Percentiles rank a stretch among this genome's conserved stretches.
These are phyloP conservation scores for Corymbia calophylla DNA, from an alignment of 441 rosid species.

Conservation along the genomic window DNA sequence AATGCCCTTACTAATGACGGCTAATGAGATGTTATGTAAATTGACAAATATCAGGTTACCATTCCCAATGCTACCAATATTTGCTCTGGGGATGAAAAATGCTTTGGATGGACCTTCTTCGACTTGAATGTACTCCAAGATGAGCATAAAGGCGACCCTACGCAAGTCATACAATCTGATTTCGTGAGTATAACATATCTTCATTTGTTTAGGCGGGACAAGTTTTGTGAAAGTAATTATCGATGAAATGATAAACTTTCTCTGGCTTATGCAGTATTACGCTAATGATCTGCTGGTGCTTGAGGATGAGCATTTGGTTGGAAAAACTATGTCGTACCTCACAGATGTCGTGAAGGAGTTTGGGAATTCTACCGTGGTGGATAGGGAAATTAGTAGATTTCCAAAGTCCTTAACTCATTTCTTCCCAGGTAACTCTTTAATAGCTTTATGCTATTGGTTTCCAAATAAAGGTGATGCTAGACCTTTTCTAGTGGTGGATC, in stretches of 20 bases:
- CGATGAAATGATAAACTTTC: not conserved
- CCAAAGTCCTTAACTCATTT: constrained; percentile 46
- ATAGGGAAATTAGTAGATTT: constrained; percentile 31
- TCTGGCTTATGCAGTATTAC: constrained; percentile 28
- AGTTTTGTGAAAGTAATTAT: not conserved
- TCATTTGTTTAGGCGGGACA: not conserved
- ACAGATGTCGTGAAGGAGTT: constrained; percentile 32
- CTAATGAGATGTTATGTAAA: not conserved
- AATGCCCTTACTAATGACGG: not conserved
- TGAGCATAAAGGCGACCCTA: constrained; percentile 26
- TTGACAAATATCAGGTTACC: constrained; percentile 20
- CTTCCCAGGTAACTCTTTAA: constrained; percentile 38
- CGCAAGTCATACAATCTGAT: constrained; percentile 36
- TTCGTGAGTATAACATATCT: constrained; percentile 27
- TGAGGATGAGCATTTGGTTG: constrained; percentile 28
- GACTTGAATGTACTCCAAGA: constrained; percentile 41
- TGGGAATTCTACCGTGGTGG: constrained; percentile 22
- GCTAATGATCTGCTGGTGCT: constrained; percentile 41
- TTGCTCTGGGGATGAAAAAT: constrained; percentile 40
- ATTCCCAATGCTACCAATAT: constrained; percentile 42
- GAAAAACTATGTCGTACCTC: constrained; percentile 29
- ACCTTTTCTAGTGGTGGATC: not conserved
- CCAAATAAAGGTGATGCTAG: not conserved
- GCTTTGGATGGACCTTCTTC: constrained; percentile 48
- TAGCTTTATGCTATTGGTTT: not conserved